A percentile compares a stretch with the other conserved stretches of the same genome.
phyloP scores from a whole-genome alignment of 2,329 filamentous ascomycete genomes.

The Venturia effusa region DNA sequence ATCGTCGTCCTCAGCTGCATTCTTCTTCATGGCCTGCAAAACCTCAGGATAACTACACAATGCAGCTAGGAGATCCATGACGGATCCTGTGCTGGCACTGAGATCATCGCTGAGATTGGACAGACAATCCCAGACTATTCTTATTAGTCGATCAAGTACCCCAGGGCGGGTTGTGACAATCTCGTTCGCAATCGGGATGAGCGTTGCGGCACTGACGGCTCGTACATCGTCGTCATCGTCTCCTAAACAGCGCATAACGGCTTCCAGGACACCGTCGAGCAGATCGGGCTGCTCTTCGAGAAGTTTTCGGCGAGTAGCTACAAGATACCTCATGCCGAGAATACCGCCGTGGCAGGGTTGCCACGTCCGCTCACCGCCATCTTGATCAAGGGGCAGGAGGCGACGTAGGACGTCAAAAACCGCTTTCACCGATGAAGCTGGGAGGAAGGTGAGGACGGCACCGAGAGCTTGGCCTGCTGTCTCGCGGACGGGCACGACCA shows the following conservation, averaged over 20 bases:
- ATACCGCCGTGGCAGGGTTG: conserved; percentile 96
- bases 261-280: conserved; percentile 83
- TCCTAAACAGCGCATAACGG: conserved; percentile 88
- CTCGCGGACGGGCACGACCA: conserved; percentile 90
- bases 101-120: conserved; percentile 95
- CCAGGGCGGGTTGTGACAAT: conserved; percentile 76
- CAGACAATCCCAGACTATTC: conserved; percentile 94
- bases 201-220: conserved; percentile 90
- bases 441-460: conserved; percentile 75
- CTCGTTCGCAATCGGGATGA: conserved; percentile 92
- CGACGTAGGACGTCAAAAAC: conserved; percentile 78
- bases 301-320: conserved; percentile 87
- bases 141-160: conserved; percentile 71
- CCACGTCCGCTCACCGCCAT: conserved; percentile 42
- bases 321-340: conserved; percentile 90
- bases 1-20: conserved; percentile 70
- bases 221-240: conserved; percentile 93
- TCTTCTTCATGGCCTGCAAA: conserved; percentile 83
- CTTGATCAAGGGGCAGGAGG: conserved; percentile 62
- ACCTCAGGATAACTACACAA: conserved; percentile 92
- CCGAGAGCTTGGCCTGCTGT: conserved; percentile 91
- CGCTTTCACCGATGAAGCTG: conserved; percentile 65
- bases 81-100: conserved; percentile 91
- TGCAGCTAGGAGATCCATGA: conserved; percentile 95
- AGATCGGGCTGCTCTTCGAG: conserved; percentile 72